Evolutionary conservation across 768 basidiomycete species (phyloP), one percentile per base, ranked within the genome.

Genomic region (Lentinula raphanica): DNA sequence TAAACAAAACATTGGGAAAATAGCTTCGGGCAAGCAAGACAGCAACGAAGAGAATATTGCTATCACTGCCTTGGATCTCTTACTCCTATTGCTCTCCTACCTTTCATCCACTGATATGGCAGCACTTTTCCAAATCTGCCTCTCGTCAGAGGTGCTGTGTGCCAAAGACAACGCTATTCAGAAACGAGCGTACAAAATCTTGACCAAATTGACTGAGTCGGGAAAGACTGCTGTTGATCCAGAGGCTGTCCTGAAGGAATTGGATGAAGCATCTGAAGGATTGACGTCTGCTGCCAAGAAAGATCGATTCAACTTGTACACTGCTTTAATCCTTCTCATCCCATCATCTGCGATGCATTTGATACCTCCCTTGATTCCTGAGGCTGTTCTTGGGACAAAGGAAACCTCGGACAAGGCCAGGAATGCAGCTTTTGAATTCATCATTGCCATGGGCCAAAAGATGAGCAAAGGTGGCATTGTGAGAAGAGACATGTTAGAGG

Each of bases 331-430:
- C 29, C 79, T 83, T 8, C 70, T 72, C 23, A 79, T 98, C 31
- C 86, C 92, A 0, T 70, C 86, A 1, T 81, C 84, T 5, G 79
- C 85, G 19, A 72, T 98, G 63, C 90, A 97, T 63, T 72, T 96
- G 49, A 86, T 99, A 49, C 90, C 94, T 1, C 86, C 88, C 1
- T 75, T 98, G 23, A 88, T 98, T 46, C 93, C 96, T 3, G 97
- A 99, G 73, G 92, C 90, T 13, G 90, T 98, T 8, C 75, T 99
- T 27, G 94, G 92, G 1, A 98, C 95, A 12, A 99, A 99, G 69
- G 96, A 99, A 68, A 92, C 94, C 3, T 96, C 96, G 32, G 94
- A 94, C 69, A 94, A 92, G 66, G 87, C 94, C 0, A 81, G 97
- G 49, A 80, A 79, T 51, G 92, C 88, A 4, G 94, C 95, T 1